Evolutionary conservation across 495 filamentous ascomycete species (phyloP).

Genomic region (Cairneyella variabilis): DNA sequence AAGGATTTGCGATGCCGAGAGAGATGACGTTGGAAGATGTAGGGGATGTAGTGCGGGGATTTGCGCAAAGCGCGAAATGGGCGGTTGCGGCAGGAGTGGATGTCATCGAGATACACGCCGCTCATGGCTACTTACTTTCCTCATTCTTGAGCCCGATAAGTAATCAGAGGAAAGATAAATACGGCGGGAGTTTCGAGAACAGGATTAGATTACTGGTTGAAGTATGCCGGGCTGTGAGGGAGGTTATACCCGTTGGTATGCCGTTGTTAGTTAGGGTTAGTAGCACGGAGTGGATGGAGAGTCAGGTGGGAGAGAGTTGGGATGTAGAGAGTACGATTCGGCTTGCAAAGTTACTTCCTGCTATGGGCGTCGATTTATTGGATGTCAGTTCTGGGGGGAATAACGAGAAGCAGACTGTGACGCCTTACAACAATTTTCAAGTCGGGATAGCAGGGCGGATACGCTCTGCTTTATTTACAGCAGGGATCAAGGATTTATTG

Average conservation of each 20-base stretch:
- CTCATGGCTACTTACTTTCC: conserved; percentile 62
- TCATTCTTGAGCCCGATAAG: conserved; percentile 59
- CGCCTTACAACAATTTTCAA: conserved; percentile 56
- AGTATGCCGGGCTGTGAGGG: conserved; percentile 41
- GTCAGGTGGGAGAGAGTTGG: conserved; percentile 54
- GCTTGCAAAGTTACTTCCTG: conserved; percentile 61
- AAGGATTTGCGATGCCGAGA: conserved; percentile 43
- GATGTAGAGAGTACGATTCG: conserved; percentile 55
- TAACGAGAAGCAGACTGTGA: conserved; percentile 55
- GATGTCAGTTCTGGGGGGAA: conserved; percentile 73
- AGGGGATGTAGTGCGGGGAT: conserved; percentile 55
- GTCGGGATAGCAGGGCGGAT: conserved; percentile 57
- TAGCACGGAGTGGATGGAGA: conserved; percentile 69
- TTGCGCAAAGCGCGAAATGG: conserved; percentile 53
- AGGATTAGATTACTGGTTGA: conserved; percentile 46
- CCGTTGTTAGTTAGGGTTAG: conserved; percentile 68
- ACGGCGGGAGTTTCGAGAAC: conserved; percentile 57
- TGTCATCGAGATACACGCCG: conserved; percentile 58
- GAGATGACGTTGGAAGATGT: conserved; percentile 61
- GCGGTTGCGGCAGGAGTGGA: conserved; percentile 68
- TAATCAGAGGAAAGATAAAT: conserved; percentile 55
- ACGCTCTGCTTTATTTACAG: conserved; percentile 49
- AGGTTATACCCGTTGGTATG: conserved; percentile 53
- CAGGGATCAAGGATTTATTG: conserved; percentile 48
- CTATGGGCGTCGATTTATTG: conserved; percentile 66